A percentile compares a stretch with the other conserved stretches of the same genome.
phyloP scores from a whole-genome alignment of 2,329 filamentous ascomycete genomes.

The Cryphonectria naterciae region DNA sequence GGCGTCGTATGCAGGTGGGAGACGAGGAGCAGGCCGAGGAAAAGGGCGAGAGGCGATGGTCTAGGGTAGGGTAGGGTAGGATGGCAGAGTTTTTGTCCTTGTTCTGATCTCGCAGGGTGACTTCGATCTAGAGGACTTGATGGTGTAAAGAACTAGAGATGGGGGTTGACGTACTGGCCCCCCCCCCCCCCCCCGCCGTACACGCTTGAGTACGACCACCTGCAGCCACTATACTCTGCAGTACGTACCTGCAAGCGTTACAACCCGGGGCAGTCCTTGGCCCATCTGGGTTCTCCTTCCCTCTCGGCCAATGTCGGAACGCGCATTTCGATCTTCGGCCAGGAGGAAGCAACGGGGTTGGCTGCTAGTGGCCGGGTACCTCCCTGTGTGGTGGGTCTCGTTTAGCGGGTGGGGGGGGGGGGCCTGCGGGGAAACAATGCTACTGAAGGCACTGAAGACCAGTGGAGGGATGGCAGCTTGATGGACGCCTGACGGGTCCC shows the following conservation, averaged over 20 bases:
- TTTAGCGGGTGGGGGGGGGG: background rate
- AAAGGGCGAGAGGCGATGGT: background rate
- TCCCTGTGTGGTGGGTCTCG: background rate
- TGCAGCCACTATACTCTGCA: background rate
- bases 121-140: slow-evolving; percentile 9
- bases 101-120: slow-evolving; percentile 8
- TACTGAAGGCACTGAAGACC: background rate
- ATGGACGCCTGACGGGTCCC: slow-evolving; percentile 1
- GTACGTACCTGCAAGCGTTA: slow-evolving; percentile 19
- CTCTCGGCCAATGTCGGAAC: slow-evolving; percentile 26
- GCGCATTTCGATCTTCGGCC: slow-evolving; percentile 15
- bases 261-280: background rate
- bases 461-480: background rate
- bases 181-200: too few species aligned
- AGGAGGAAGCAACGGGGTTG: slow-evolving; percentile 10
- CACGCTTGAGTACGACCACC: too few species aligned
- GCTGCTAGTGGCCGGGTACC: slow-evolving; percentile 10
- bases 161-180: background rate
- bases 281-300: background rate
- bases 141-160: background rate
- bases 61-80: background rate
- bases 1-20: background rate
- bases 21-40: background rate
- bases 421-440: background rate
- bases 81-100: slow-evolving; percentile 1